Evolutionary conservation across 352 stramenopile genomes (phyloP).

Genomic region (Phytophthora aleatoria): DNA sequence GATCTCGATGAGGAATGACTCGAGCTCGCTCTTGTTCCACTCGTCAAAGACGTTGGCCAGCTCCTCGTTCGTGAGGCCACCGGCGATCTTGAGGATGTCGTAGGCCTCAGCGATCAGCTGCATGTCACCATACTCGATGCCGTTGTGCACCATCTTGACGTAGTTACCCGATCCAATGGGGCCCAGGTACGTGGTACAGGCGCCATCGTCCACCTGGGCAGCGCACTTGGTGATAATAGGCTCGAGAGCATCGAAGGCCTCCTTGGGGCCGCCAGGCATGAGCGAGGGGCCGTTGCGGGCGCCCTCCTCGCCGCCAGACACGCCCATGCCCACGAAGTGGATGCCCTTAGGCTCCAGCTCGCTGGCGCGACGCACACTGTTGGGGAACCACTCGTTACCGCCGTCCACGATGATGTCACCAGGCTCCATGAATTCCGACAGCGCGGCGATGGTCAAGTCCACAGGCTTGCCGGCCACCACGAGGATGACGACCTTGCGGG

Average conservation of each 20-base stretch:
- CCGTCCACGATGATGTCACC: constrained; percentile 99
- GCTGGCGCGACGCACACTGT: constrained; percentile 93
- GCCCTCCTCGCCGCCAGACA: constrained; percentile 98
- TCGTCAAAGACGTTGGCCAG: constrained; percentile 93
- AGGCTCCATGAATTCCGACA: constrained; percentile 89
- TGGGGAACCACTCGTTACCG: constrained; percentile 99
- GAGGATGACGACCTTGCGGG: constrained; percentile 98
- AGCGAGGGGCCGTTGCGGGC: constrained; percentile 97
- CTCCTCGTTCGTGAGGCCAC: constrained; percentile 91
- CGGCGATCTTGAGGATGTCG: constrained; percentile 95
- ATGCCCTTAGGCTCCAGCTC: constrained; percentile 96
- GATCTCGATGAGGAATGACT: constrained; percentile 99
- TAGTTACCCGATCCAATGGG: constrained; percentile 98
- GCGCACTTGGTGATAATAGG: constrained; percentile 98
- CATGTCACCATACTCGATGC: constrained; percentile 99
- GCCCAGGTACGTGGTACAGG: constrained; percentile 98
- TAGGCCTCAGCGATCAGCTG: constrained; percentile 99
- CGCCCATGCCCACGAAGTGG: constrained; percentile 98
- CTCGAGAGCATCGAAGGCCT: constrained; percentile 96
- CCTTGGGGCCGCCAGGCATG: constrained; percentile 97
- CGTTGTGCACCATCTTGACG: constrained; percentile 99
- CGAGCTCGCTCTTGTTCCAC: constrained; percentile 97
- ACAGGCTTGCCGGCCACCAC: constrained; percentile 98
- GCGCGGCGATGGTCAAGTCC: constrained; percentile 88
- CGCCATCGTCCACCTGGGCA: constrained; percentile 93